Evolutionary conservation across 768 basidiomycete genomes (phyloP), one percentile per base, ranked within the genome.

Genomic region (Vararia minispora): DNA sequence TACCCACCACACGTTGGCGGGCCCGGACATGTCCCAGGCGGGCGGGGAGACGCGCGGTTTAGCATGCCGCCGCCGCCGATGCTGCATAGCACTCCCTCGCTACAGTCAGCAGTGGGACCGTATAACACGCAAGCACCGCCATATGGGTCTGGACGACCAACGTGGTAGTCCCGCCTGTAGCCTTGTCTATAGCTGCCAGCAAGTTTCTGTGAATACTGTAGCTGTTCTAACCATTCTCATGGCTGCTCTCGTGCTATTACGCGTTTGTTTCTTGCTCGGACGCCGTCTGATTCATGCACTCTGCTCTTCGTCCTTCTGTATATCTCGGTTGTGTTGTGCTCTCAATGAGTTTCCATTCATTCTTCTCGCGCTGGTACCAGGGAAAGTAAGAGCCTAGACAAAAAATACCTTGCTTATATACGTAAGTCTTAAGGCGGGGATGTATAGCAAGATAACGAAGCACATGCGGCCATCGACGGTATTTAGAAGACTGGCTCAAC

Each of bases 101-200:
- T n/a, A n/a, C n/a, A n/a, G n/a, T n/a, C n/a, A n/a, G n/a, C n/a
- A n/a, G n/a, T n/a, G n/a, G n/a, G n/a, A n/a, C n/a, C n/a, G n/a
- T n/a, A n/a, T n/a, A 72, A 66, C 49, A 63, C 59, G 44, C 48
- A 61, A 39, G 56, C 62, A 18, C 58, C 69, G 27, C 49, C 66
- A 37, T 54, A 60, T 25, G 53, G 65, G 32, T 72, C 65, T 47
- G 57, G 60, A 39, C 66, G 72, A 47, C 61, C 69, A 38, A 51
- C 64, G 26, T 77, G 73, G 73, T 76, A 62, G 64, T 33, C 43
- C 13, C 38, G 35, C 25, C 42, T 45, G 17, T 49, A 35, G 26
- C 35, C 33, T 33, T 41, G n/a, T 17, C 26, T 28, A 5, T 20
- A 14, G 24, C 7, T 33, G 38, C 29, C n/a, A n/a, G n/a, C n/a